phyloP scores from a whole-genome alignment of 2,329 filamentous ascomycete species.

The Zasmidium cellare region DNA sequence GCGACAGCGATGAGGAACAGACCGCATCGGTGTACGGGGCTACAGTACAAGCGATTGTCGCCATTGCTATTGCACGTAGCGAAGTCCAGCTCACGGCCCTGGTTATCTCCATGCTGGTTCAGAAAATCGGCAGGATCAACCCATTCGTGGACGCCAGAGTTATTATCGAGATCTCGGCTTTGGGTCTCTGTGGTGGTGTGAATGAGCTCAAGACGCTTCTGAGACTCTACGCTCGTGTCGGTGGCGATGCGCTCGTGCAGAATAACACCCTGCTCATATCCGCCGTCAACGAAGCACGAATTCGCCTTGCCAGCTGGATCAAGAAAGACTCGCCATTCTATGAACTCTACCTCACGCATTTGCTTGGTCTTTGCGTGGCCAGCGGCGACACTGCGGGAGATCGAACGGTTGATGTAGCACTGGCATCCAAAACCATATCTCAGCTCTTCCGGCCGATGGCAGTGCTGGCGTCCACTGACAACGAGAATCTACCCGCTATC shows the following conservation, averaged over 20 bases:
- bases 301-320: slow-evolving; percentile 71
- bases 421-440: slow-evolving; percentile 82
- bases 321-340: slow-evolving; percentile 72
- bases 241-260: slow-evolving; percentile 70
- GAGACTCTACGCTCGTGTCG: slow-evolving; percentile 76
- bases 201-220: slow-evolving; percentile 83
- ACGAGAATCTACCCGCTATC: slow-evolving; percentile 38
- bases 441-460: slow-evolving; percentile 88
- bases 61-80: slow-evolving; percentile 76
- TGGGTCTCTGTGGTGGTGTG: slow-evolving; percentile 75
- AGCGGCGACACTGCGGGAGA: slow-evolving; percentile 76
- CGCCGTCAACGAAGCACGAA: slow-evolving; percentile 77
- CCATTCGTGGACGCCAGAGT: slow-evolving; percentile 79
- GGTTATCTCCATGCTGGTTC: slow-evolving; percentile 92
- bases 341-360: slow-evolving; percentile 77
- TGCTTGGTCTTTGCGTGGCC: slow-evolving; percentile 84
- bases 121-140: slow-evolving; percentile 87
- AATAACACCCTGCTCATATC: slow-evolving; percentile 67
- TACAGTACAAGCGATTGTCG: slow-evolving; percentile 92
- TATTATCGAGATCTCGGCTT: slow-evolving; percentile 74
- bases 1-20: slow-evolving; percentile 74
- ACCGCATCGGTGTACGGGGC: slow-evolving; percentile 75
- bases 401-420: slow-evolving; percentile 55
- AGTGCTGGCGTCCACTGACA: slow-evolving; percentile 70
- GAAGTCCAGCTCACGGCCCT: slow-evolving; percentile 92